Evolutionary conservation across 768 basidiomycete genomes (phyloP), one percentile per base, ranked within the genome.

Genomic region (Kwoniella europaea): DNA sequence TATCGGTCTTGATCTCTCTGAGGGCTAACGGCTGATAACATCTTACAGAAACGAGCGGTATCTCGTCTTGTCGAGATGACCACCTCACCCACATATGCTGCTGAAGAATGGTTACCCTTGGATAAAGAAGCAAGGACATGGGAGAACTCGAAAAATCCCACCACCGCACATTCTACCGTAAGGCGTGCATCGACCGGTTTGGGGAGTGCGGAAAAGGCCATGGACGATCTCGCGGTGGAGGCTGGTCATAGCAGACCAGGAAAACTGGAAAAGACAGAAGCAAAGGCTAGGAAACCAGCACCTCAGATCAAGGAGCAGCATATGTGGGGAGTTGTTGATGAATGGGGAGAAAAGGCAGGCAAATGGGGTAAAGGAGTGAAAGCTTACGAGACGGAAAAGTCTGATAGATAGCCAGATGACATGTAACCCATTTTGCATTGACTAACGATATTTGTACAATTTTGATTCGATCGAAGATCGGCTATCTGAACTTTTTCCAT

Each of bases 21-120:
- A 64, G 10, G 10, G 15, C n/a, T 42, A 13, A 35, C 50, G 35
- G 58, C 22, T 60, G 58, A 60, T 60, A 12, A 10, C 5, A 20
- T 9, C 43, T 9, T 20, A 22, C 58, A 82, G 82, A 88, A 88
- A 82, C 86, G 89, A 52, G 89, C 88, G 1, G 85, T 89, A 20
- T 89, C 88, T 15, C 84, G 88, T 27, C 81, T 89, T 20, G 82
- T 86, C 68, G 88, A 90, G 80, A 89, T 89, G 87, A 87, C 87
- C 18, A 75, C 76, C 2, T 78, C 76, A 13, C 73, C 75, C 12
- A 72, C 68, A 2, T 83, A 83, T 68, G 69, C 74, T 7, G 52
- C 63, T 3, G 81, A 83, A 66, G 73, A 72, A 63, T 83, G 82
- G 82, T 59, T 79, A 5, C 82, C 82, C 5, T 69, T 83, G 1